A percentile compares a stretch with the other conserved stretches of the same genome.
Conservation (phyloP, 2,329 filamentous ascomycete species). For the Ceratocystis papillata region DNA sequence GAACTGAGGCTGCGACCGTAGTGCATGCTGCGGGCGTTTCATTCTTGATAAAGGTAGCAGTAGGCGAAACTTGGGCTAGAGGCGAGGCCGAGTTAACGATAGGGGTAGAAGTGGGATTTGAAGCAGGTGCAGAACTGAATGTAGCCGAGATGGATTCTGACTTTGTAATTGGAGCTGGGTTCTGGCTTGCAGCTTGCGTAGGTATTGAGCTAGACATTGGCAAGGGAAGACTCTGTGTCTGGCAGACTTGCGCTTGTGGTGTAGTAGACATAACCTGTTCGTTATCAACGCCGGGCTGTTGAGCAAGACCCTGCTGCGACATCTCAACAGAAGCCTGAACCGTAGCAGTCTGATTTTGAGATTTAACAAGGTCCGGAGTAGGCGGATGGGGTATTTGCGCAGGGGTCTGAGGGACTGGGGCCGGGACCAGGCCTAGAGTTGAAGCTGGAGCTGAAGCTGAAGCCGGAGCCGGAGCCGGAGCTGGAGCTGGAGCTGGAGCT, state of each 20-base stretch:
- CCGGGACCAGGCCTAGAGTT: neutral
- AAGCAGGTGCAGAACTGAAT: neutral
- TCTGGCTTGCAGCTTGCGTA: neutral
- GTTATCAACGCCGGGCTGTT: neutral
- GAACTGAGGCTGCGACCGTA: conserved; percentile 19
- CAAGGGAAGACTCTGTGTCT: neutral
- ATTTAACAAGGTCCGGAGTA: neutral
- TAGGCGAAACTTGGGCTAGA: neutral
- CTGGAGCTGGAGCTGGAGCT: neutral
- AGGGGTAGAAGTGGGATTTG: neutral
- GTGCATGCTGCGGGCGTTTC: conserved; percentile 16
- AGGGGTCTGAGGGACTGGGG: neutral
- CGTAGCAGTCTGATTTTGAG: neutral
- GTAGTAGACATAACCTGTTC: neutral
- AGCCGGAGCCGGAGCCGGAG: neutral
- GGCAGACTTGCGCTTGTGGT: neutral
- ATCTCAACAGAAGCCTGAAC: neutral
- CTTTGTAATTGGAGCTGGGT: neutral
- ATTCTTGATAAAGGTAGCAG: neutral
- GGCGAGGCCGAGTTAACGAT: neutral
- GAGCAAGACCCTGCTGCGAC: neutral
- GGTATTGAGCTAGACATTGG: neutral
- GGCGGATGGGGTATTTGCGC: neutral
- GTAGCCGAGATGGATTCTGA: neutral
- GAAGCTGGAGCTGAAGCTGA: neutral